phyloP scores from a whole-genome alignment of 345 rosid species.

The Linum trigynum region DNA sequence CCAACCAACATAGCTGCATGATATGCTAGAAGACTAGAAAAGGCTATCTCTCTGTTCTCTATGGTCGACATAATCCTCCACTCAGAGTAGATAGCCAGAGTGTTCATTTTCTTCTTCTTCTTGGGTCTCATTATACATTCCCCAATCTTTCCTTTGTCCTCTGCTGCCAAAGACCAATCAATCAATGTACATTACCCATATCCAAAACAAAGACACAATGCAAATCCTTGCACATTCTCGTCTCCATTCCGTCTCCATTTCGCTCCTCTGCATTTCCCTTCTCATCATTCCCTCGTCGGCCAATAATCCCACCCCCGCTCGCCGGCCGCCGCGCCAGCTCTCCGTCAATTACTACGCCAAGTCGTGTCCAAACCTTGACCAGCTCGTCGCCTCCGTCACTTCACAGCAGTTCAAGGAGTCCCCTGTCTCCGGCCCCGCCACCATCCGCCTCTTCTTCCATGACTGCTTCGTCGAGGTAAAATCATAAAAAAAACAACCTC shows the following conservation, averaged over 20 bases:
- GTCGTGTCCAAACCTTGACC: conserved; percentile 73
- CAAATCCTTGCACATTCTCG: conserved; percentile 22
- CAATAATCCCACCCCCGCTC: conserved; percentile 8
- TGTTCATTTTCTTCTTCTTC: too few relatives aligned
- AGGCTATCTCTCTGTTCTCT: too few relatives aligned
- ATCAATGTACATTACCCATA: too few relatives aligned
- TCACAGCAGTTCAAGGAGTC: conserved; percentile 59
- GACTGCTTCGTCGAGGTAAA: conserved; percentile 86
- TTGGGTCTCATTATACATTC: neutral
- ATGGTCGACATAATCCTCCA: too few relatives aligned
- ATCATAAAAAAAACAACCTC: neutral
- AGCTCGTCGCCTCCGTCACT: conserved; percentile 54
- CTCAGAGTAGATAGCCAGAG: too few relatives aligned
- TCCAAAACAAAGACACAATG: conserved; percentile 24
- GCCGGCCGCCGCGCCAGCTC: conserved; percentile 30
- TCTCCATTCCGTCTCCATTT: conserved; percentile 25
- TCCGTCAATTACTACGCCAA: conserved; percentile 49
- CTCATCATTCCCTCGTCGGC: conserved; percentile 12
- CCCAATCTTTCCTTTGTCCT: conserved; percentile 25
- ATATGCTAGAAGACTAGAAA: too few relatives aligned
- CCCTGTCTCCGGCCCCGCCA: conserved; percentile 77
- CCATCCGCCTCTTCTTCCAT: conserved; percentile 87
- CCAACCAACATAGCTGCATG: too few relatives aligned
- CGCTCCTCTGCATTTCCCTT: conserved; percentile 22
- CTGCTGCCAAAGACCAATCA: conserved; percentile 7